Conservation (phyloP, 176 grass and related monocot genomes). For the Oryza glaberrima region DNA sequence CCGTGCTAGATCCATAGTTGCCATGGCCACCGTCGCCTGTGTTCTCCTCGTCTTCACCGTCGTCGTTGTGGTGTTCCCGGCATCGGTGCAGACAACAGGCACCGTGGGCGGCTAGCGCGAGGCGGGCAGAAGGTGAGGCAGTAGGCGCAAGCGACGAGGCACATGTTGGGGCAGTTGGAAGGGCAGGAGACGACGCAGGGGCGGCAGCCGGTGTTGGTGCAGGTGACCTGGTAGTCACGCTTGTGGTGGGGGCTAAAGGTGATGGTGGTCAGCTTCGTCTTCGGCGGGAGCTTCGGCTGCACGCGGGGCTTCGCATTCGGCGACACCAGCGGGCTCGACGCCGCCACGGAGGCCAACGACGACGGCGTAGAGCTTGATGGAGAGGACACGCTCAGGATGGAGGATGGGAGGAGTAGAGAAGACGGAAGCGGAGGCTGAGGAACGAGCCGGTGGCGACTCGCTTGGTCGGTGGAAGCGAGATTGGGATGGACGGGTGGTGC, state of each 20-base stretch:
- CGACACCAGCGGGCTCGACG: not conserved
- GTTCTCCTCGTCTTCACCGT: too few species aligned
- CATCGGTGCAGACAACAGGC: too few species aligned
- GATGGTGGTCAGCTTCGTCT: not conserved
- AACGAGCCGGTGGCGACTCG: too few species aligned
- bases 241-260: not conserved
- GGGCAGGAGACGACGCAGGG: conserved; percentile 51
- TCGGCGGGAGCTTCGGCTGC: not conserved
- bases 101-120: too few species aligned
- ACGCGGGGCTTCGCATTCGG: not conserved
- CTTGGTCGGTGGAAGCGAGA: too few species aligned
- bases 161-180: conserved; percentile 13
- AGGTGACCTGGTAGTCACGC: conserved; percentile 40
- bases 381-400: too few species aligned
- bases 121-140: conserved; percentile 16
- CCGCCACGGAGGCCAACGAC: not conserved
- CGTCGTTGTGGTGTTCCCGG: too few species aligned
- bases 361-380: not conserved
- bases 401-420: too few species aligned
- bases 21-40: too few species aligned
- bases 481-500: too few species aligned
- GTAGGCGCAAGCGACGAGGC: not conserved
- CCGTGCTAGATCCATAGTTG: too few species aligned
- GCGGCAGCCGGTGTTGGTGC: not conserved
- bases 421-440: too few species aligned